Conservation (phyloP, 75 land plant species). For the Picea sitchensis region DNA sequence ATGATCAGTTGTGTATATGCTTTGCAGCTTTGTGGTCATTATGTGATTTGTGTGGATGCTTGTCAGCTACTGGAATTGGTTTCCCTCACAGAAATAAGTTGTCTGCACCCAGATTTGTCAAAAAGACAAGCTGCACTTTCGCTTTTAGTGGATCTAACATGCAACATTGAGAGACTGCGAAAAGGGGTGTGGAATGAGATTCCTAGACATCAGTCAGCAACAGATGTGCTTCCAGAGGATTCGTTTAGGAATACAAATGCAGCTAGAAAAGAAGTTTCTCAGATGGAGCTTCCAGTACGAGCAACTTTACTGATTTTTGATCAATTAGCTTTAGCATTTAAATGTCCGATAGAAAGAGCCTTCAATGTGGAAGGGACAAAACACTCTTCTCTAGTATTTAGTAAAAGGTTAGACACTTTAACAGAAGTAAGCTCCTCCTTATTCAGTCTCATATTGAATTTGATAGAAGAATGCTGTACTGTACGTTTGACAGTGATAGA, state of each 20-base stretch:
- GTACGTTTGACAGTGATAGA: constrained; percentile 17
- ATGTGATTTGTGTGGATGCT: constrained; percentile 15
- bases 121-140: constrained; percentile 15
- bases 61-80: constrained; percentile 30
- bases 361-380: neutral
- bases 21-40: constrained; percentile 32
- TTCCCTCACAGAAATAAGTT: constrained; percentile 6
- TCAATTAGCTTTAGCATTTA: constrained; percentile 16
- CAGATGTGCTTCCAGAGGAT: constrained; percentile 9
- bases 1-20: neutral
- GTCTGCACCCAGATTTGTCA: constrained; percentile 6
- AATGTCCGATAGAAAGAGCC: neutral
- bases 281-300: constrained; percentile 5
- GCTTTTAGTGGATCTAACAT: constrained; percentile 29
- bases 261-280: neutral
- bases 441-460: constrained; percentile 18
- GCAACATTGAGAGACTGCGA: constrained; percentile 12
- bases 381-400: neutral
- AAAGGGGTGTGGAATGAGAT: constrained; percentile 6
- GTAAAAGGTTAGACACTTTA: neutral
- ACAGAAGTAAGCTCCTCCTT: constrained; percentile 14
- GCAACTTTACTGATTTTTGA: constrained; percentile 25
- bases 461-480: constrained; percentile 31
- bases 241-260: neutral
- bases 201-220: neutral